phyloP scores from a whole-genome alignment of 75 land plant genomes.

The Selaginella tamariscina region DNA sequence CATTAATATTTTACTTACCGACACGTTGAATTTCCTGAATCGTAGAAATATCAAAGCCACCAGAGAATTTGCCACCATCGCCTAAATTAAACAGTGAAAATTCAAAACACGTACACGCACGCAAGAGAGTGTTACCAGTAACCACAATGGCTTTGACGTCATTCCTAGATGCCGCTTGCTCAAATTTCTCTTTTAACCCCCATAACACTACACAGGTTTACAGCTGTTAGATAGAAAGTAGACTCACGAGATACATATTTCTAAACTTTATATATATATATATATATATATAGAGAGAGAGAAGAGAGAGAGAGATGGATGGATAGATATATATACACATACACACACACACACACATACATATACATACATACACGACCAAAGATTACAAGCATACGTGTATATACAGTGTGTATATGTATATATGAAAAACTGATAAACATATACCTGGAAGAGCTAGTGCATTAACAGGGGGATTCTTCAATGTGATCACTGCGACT shows the following conservation, averaged over 20 bases:
- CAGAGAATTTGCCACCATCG: conserved; percentile 73
- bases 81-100: conserved; percentile 31
- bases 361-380: too few relatives aligned
- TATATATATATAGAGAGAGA: too few relatives aligned
- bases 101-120: background rate
- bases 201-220: conserved; percentile 53
- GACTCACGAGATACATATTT: too few relatives aligned
- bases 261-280: too few relatives aligned
- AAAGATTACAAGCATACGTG: too few relatives aligned
- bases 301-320: too few relatives aligned
- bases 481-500: conserved; percentile 67
- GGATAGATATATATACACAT: background rate
- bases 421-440: background rate
- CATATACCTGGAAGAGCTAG: conserved; percentile 41
- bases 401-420: too few relatives aligned
- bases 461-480: conserved; percentile 84
- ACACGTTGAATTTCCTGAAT: conserved; percentile 41
- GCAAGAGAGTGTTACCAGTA: conserved; percentile 39
- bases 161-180: conserved; percentile 54
- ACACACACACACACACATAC: too few relatives aligned
- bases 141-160: conserved; percentile 94
- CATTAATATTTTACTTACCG: too few relatives aligned
- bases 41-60: conserved; percentile 79
- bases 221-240: too few relatives aligned
- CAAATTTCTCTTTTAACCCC: conserved; percentile 61